Conservation (phyloP, 73 alveolate genomes). For the Stentor coeruleus region DNA sequence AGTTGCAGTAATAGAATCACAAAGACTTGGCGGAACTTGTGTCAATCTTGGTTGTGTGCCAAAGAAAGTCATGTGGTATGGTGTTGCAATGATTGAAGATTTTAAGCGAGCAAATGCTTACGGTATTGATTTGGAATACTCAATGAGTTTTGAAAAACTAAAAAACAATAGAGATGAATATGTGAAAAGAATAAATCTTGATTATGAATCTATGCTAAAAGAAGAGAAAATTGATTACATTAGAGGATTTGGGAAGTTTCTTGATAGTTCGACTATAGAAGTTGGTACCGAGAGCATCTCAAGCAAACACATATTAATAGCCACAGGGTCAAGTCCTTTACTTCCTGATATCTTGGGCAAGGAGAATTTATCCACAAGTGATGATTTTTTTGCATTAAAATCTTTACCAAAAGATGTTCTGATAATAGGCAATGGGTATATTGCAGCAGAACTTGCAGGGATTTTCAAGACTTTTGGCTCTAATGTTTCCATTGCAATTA, state of each 20-base stretch:
- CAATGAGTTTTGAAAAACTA: conserved; percentile 38
- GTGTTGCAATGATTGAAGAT: conserved; percentile 49
- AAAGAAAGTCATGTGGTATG: conserved; percentile 79
- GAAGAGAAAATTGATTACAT: conserved; percentile 33
- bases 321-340: conserved; percentile 71
- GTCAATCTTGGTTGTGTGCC: conserved; percentile 99
- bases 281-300: conserved; percentile 35
- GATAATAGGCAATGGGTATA: conserved; percentile 93
- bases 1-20: conserved; percentile 38
- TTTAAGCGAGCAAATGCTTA: conserved; percentile 32
- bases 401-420: conserved; percentile 83
- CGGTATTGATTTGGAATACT: conserved; percentile 42
- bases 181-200: conserved; percentile 51
- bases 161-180: conserved; percentile 53
- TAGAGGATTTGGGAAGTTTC: conserved; percentile 54
- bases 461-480: conserved; percentile 34
- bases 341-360: conserved; percentile 61
- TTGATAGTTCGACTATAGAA: conserved; percentile 52
- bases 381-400: conserved; percentile 72
- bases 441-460: conserved; percentile 73
- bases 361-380: conserved; percentile 76
- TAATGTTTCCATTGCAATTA: neutral
- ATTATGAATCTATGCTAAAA: conserved; percentile 36
- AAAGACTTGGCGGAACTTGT: conserved; percentile 99
- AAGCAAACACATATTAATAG: conserved; percentile 19